A percentile compares a stretch with the other conserved stretches of the same genome.
Evolutionary conservation across 2,329 filamentous ascomycete genomes (phyloP).

Genomic region (Penicillium brasilianum): DNA sequence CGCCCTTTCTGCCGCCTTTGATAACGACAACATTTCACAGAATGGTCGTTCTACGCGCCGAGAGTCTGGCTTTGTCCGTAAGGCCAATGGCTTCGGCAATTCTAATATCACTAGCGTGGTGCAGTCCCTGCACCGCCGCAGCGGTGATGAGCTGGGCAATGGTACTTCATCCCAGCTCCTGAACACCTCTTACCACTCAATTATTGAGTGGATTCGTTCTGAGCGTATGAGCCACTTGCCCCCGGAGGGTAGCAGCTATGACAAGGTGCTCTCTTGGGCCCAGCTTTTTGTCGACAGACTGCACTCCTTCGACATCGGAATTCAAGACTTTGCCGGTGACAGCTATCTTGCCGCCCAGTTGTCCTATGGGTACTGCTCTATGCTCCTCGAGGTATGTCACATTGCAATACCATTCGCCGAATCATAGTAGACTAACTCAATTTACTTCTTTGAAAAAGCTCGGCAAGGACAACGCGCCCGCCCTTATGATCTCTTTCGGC

Average conservation of each 20-base stretch:
- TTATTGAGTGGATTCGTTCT: slow-evolving; percentile 45
- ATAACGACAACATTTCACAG: slow-evolving; percentile 30
- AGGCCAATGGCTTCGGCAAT: slow-evolving; percentile 25
- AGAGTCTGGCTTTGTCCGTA: slow-evolving; percentile 24
- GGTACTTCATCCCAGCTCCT: slow-evolving; percentile 35
- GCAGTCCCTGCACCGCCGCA: slow-evolving; percentile 36
- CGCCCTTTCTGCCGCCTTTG: slow-evolving; percentile 22
- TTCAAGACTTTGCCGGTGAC: slow-evolving; percentile 45
- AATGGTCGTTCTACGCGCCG: slow-evolving; percentile 27
- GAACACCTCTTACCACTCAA: slow-evolving; percentile 32
- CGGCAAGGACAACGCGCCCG: slow-evolving; percentile 33
- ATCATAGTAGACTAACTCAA: not conserved
- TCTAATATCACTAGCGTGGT: slow-evolving; percentile 39
- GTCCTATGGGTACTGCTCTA: slow-evolving; percentile 55
- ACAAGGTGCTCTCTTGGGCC: slow-evolving; percentile 49
- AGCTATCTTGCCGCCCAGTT: slow-evolving; percentile 52
- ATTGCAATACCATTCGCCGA: not conserved
- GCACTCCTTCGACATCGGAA: slow-evolving; percentile 44
- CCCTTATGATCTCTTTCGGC: slow-evolving; percentile 57
- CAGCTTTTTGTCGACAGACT: slow-evolving; percentile 46
- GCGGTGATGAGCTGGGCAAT: slow-evolving; percentile 38
- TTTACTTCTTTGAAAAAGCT: slow-evolving; percentile 18
- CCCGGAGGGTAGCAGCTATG: slow-evolving; percentile 48
- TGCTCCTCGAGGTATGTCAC: slow-evolving; percentile 54
- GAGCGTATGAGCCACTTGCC: slow-evolving; percentile 48